Evolutionary conservation across 2,329 filamentous ascomycete genomes (phyloP).

Genomic region (Gaeumannomyces tritici): DNA sequence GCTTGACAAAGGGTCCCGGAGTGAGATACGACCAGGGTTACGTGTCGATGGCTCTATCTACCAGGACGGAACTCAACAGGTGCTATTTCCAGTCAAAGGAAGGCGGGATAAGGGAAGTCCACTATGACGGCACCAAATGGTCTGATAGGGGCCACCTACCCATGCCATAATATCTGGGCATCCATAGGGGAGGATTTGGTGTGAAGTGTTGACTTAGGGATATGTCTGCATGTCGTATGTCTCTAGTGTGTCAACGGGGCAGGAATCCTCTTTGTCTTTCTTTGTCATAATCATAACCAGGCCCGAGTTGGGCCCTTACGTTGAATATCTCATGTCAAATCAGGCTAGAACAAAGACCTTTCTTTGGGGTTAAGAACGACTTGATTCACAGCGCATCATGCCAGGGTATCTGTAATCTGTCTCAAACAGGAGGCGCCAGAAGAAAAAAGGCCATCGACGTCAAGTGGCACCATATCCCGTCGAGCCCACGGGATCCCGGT

Average conservation of each 20-base stretch:
- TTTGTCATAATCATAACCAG: too few relatives aligned
- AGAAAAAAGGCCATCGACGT: too few relatives aligned
- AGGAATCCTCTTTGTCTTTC: too few relatives aligned
- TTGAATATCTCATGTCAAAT: too few relatives aligned
- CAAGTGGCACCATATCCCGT: too few relatives aligned
- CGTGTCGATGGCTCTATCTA: conserved; percentile 1
- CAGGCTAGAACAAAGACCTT: background rate
- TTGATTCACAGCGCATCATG: background rate
- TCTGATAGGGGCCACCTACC: conserved; percentile 5
- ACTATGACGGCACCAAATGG: conserved; percentile 7
- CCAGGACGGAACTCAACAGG: conserved; percentile 8
- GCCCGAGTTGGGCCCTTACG: too few relatives aligned
- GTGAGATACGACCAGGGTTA: background rate
- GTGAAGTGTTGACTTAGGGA: too few relatives aligned
- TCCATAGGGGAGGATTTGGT: too few relatives aligned
- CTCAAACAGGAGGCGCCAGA: background rate
- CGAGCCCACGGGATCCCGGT: background rate
- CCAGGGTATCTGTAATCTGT: background rate
- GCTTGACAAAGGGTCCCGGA: conserved; percentile 5
- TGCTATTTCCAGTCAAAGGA: conserved; percentile 7
- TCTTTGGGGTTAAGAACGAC: background rate
- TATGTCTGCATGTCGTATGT: too few relatives aligned
- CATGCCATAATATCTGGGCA: background rate
- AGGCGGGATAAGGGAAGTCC: conserved; percentile 5
- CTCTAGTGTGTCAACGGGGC: too few relatives aligned